These are phyloP conservation scores for Vigna hirtella DNA, from an alignment of 306 rosid genomes.

Conservation along the genomic window DNA sequence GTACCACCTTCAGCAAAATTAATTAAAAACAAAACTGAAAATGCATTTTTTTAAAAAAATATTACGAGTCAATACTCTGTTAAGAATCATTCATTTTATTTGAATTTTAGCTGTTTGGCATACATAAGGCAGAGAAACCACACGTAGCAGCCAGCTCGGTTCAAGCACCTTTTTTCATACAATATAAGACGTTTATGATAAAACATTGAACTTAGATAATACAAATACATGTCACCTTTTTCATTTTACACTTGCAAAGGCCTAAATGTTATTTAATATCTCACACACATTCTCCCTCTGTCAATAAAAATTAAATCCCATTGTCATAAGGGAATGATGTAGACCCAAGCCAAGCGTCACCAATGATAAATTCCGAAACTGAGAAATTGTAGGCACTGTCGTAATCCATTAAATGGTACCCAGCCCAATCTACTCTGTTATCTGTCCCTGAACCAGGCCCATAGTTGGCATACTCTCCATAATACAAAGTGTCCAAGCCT, in stretches of 20 bases:
- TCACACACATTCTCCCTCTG: no score
- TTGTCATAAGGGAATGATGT: slow-evolving; percentile 81
- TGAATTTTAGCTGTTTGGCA: not conserved
- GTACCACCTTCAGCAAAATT: no score
- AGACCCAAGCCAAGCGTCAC: slow-evolving; percentile 74
- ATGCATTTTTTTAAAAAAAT: no score
- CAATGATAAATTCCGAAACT: slow-evolving; percentile 63
- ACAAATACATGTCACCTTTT: no score
- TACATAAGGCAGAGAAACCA: not conserved
- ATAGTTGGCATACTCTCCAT: slow-evolving; percentile 71
- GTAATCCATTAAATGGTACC: slow-evolving; percentile 68
- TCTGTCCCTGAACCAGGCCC: slow-evolving; percentile 75
- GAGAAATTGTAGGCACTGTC: slow-evolving; percentile 66
- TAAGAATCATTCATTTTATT: not conserved
- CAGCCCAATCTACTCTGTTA: slow-evolving; percentile 63
- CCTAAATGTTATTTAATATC: no score
- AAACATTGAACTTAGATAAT: not conserved
- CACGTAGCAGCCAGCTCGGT: not conserved
- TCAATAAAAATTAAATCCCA: slow-evolving; percentile 50
- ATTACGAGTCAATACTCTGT: not conserved
- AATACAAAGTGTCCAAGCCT: slow-evolving; percentile 64
- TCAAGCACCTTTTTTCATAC: not conserved
- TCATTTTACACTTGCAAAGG: no score
- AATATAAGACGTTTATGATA: not conserved
- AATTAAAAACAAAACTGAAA: no score